Conservation (phyloP, 768 basidiomycete species). For the Gelatoporia subvermispora region DNA sequence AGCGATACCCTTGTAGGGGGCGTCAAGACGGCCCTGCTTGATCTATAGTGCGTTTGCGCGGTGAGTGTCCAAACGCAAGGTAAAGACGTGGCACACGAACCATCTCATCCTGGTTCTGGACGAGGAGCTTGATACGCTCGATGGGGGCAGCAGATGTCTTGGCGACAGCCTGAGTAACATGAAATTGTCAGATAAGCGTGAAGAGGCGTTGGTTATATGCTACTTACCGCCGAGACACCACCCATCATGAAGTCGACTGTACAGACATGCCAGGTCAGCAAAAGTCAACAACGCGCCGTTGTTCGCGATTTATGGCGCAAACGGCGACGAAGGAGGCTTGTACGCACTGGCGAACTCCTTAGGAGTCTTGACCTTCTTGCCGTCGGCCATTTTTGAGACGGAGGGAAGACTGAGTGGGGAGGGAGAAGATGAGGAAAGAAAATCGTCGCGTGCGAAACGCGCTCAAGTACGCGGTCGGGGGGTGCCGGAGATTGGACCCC, state of each 20-base stretch:
- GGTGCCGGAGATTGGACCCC: slow-evolving; percentile 13
- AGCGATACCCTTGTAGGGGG: slow-evolving; percentile 92
- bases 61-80: background rate
- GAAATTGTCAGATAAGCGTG: slow-evolving; percentile 16
- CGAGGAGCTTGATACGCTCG: slow-evolving; percentile 98
- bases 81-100: slow-evolving; percentile 31
- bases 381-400: slow-evolving; percentile 70
- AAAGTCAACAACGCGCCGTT: slow-evolving; percentile 3
- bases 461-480: slow-evolving; percentile 20
- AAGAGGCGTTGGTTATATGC: background rate
- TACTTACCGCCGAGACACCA: slow-evolving; percentile 84
- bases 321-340: slow-evolving; percentile 4
- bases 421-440: slow-evolving; percentile 38
- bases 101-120: slow-evolving; percentile 99
- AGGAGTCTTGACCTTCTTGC: slow-evolving; percentile 81
- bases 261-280: slow-evolving; percentile 30
- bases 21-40: slow-evolving; percentile 96
- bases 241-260: slow-evolving; percentile 94
- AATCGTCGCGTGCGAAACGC: slow-evolving; percentile 19
- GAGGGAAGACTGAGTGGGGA: slow-evolving; percentile 48
- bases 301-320: background rate
- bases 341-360: slow-evolving; percentile 83
- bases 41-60: slow-evolving; percentile 48
- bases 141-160: slow-evolving; percentile 99
- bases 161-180: slow-evolving; percentile 73